Percentiles rank a stretch among this genome's conserved stretches.
Evolutionary conservation across 495 filamentous ascomycete species (phyloP).

Genomic region (Penicillium simplicissimum): DNA sequence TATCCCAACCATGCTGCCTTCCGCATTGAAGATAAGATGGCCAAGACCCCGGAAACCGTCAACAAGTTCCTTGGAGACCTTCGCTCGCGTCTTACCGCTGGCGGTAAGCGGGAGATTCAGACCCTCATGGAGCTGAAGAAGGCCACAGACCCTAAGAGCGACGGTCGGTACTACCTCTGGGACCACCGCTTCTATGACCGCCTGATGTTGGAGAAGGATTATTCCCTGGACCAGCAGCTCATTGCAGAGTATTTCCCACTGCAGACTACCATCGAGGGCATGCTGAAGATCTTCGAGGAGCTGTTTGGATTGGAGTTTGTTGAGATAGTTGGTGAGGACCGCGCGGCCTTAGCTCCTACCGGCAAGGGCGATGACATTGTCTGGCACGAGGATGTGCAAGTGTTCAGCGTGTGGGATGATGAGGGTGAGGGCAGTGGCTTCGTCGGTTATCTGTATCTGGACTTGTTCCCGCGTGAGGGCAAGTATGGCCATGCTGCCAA

Average conservation of each 20-base stretch:
- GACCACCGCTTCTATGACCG: slow-evolving; percentile 86
- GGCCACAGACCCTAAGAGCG: slow-evolving; percentile 60
- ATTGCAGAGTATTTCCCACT: slow-evolving; percentile 96
- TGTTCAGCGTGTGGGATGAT: slow-evolving; percentile 73
- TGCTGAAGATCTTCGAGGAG: slow-evolving; percentile 93
- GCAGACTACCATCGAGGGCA: slow-evolving; percentile 77
- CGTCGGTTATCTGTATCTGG: slow-evolving; percentile 71
- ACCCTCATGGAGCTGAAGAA: slow-evolving; percentile 78
- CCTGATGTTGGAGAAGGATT: slow-evolving; percentile 90
- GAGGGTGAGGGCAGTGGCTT: slow-evolving; percentile 64
- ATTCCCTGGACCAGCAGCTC: slow-evolving; percentile 80
- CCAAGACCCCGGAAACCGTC: slow-evolving; percentile 85
- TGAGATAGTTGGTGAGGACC: slow-evolving; percentile 65
- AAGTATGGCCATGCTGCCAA: slow-evolving; percentile 76
- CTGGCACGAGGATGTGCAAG: slow-evolving; percentile 69
- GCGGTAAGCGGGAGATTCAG: slow-evolving; percentile 74
- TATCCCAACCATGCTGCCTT: slow-evolving; percentile 93
- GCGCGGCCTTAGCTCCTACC: slow-evolving; percentile 53
- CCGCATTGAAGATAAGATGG: slow-evolving; percentile 96
- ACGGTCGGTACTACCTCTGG: slow-evolving; percentile 88
- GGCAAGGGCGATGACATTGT: slow-evolving; percentile 65
- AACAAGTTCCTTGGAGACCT: slow-evolving; percentile 82
- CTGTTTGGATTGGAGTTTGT: slow-evolving; percentile 92
- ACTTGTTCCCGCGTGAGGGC: slow-evolving; percentile 64
- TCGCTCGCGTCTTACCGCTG: slow-evolving; percentile 68